These are phyloP conservation scores for Ehretia macrophylla DNA, from an alignment of 257 asterid genomes.

Conservation along the genomic window DNA sequence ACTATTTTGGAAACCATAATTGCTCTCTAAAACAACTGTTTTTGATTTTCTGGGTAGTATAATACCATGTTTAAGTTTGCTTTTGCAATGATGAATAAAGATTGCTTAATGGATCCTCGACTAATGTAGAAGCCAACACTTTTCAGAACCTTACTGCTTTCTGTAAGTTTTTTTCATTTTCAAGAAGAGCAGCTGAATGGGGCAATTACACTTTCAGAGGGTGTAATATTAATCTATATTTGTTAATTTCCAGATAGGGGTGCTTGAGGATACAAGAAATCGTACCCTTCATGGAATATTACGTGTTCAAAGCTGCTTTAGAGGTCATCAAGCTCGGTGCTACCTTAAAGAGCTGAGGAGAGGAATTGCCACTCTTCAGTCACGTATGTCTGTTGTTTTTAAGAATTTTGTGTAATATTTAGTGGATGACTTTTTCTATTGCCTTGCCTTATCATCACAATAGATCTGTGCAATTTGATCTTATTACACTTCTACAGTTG, in stretches of 20 bases:
- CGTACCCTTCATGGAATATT: slow-evolving; percentile 87
- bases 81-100: too few relatives aligned
- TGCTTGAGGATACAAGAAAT: slow-evolving; percentile 95
- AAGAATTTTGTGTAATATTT: not conserved
- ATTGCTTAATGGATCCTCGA: too few relatives aligned
- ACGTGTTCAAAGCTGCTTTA: slow-evolving; percentile 94
- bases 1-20: too few relatives aligned
- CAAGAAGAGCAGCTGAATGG: too few relatives aligned
- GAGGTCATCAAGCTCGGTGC: slow-evolving; percentile 95
- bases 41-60: too few relatives aligned
- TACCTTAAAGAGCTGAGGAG: slow-evolving; percentile 44
- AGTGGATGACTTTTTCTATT: not conserved
- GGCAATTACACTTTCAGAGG: too few relatives aligned
- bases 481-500: slow-evolving; percentile 43
- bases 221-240: slow-evolving; percentile 4
- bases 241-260: slow-evolving; percentile 57
- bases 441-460: not conserved
- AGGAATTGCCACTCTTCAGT: slow-evolving; percentile 72
- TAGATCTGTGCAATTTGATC: not conserved
- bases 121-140: too few relatives aligned
- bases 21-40: too few relatives aligned
- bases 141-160: too few relatives aligned
- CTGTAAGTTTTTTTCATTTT: too few relatives aligned
- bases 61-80: too few relatives aligned
- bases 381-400: slow-evolving; percentile 46